These are phyloP conservation scores for Diaporthe australafricana DNA, from an alignment of 2,329 filamentous ascomycete species.

Conservation along the genomic window DNA sequence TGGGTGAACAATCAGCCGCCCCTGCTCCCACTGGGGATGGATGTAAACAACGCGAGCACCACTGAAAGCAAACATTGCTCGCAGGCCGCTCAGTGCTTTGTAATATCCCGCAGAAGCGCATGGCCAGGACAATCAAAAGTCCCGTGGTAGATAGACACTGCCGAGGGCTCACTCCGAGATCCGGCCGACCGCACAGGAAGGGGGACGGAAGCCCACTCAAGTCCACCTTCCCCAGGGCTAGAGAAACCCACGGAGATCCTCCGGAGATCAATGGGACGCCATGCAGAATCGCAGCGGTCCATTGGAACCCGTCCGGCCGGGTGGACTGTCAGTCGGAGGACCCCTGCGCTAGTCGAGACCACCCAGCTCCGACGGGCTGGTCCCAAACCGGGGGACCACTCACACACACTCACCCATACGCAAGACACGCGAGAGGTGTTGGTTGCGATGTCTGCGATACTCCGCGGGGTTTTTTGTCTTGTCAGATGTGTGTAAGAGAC, in stretches of 20 bases:
- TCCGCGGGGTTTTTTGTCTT: too few relatives aligned
- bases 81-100: too few relatives aligned
- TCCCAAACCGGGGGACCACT: not conserved
- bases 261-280: slow-evolving; percentile 23
- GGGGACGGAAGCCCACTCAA: not conserved
- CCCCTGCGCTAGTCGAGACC: slow-evolving; percentile 9
- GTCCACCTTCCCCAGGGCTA: not conserved
- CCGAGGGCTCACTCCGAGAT: slow-evolving; percentile 5
- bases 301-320: slow-evolving; percentile 19
- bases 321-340: slow-evolving; percentile 21
- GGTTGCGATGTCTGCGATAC: not conserved
- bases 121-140: not conserved
- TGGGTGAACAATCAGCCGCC: not conserved
- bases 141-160: not conserved
- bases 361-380: not conserved
- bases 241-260: slow-evolving; percentile 15
- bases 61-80: not conserved
- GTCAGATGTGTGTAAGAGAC: too few relatives aligned
- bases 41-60: not conserved
- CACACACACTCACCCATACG: not conserved
- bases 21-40: not conserved
- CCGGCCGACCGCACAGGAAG: slow-evolving; percentile 8
- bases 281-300: slow-evolving; percentile 1
- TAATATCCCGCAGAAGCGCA: not conserved
- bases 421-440: not conserved